Conservation (phyloP, 2,329 filamentous ascomycete genomes). For the Lecanicillium sp. region DNA sequence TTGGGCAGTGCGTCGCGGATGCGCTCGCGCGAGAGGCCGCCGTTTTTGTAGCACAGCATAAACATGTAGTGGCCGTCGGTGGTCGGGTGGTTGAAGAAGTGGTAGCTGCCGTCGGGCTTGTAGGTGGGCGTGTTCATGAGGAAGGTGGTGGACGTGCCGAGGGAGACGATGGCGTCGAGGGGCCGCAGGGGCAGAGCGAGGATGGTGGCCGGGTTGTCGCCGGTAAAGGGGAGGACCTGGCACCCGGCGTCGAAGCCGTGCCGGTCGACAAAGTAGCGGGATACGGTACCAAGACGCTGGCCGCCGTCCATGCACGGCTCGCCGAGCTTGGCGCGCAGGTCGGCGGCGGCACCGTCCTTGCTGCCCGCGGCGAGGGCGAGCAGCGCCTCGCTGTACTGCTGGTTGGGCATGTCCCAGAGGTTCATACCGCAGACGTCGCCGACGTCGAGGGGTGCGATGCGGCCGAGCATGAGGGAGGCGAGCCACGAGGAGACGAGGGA, state of each 20-base stretch:
- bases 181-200: slow-evolving; percentile 80
- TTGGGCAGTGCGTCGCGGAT: slow-evolving; percentile 73
- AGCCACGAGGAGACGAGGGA: slow-evolving; percentile 94
- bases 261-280: slow-evolving; percentile 67
- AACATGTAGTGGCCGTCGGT: slow-evolving; percentile 95
- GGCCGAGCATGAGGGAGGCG: slow-evolving; percentile 80
- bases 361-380: slow-evolving; percentile 67
- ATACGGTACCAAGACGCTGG: slow-evolving; percentile 66
- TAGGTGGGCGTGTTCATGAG: slow-evolving; percentile 94
- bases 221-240: slow-evolving; percentile 78
- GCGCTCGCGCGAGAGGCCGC: slow-evolving; percentile 83
- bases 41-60: slow-evolving; percentile 99
- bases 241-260: slow-evolving; percentile 74
- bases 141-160: slow-evolving; percentile 94
- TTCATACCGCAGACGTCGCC: slow-evolving; percentile 96
- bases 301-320: slow-evolving; percentile 75
- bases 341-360: slow-evolving; percentile 44
- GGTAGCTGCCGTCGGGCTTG: slow-evolving; percentile 81
- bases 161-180: slow-evolving; percentile 86
- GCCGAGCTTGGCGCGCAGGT: slow-evolving; percentile 72
- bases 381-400: slow-evolving; percentile 66
- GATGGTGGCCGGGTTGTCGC: slow-evolving; percentile 94
- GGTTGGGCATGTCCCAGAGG: slow-evolving; percentile 78
- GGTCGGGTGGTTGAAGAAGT: slow-evolving; percentile 97
- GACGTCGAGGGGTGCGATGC: slow-evolving; percentile 83